Conservation (phyloP, 305 asterid genomes). For the Rubia peregrina region DNA sequence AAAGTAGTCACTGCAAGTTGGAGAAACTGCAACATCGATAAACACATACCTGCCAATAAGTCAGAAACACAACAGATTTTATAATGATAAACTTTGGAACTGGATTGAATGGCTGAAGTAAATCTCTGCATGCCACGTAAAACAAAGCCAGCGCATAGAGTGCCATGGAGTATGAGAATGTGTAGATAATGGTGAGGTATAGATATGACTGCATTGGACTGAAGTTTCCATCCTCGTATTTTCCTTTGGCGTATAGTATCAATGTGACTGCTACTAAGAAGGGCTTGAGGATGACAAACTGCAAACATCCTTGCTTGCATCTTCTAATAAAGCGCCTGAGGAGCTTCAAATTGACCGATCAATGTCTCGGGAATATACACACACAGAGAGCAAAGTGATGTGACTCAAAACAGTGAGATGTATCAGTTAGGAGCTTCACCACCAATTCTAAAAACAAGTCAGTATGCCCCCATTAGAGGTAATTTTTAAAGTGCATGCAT, state of each 20-base stretch:
- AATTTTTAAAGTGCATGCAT: neutral
- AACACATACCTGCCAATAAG: conserved; percentile 84
- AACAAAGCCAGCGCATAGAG: conserved; percentile 90
- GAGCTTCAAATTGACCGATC: conserved; percentile 21
- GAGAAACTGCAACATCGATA: conserved; percentile 11
- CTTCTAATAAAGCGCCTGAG: conserved; percentile 96
- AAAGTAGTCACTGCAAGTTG: neutral
- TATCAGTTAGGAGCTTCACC: neutral
- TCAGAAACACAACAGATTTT: conserved; percentile 88
- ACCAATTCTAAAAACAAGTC: neutral
- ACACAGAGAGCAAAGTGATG: conserved; percentile 2
- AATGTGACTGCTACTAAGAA: conserved; percentile 66
- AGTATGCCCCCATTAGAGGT: neutral
- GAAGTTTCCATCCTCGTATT: conserved; percentile 86
- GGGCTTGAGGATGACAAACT: conserved; percentile 96
- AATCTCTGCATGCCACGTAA: conserved; percentile 92
- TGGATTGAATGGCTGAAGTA: conserved; percentile 96
- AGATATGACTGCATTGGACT: conserved; percentile 82
- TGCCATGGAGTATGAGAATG: conserved; percentile 88
- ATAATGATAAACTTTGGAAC: conserved; percentile 93
- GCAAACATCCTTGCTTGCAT: conserved; percentile 97
- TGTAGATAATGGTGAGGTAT: conserved; percentile 90
- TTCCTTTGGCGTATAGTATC: conserved; percentile 82
- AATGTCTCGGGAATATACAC: conserved; percentile 2
- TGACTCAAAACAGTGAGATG: neutral